Conservation (phyloP, 495 filamentous ascomycete species). For the Hyaloscypha variabilis region DNA sequence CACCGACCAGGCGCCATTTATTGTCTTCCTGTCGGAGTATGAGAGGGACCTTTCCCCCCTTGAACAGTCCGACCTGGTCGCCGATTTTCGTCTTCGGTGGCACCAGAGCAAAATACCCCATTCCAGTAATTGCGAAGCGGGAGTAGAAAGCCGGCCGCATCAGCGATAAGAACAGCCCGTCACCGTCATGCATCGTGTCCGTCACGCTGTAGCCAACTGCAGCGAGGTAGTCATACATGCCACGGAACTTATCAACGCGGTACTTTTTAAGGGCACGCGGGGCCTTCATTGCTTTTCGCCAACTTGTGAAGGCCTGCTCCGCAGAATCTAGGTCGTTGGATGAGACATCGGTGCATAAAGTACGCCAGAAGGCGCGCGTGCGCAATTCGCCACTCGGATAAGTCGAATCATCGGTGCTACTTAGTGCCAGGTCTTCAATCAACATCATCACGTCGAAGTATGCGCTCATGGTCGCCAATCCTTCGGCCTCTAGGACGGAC, state of each 20-base stretch:
- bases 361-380: conserved; percentile 7
- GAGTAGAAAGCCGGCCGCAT: conserved; percentile 4
- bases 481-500: conserved; percentile 1
- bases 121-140: conserved; percentile 29
- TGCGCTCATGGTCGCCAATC: background rate
- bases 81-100: conserved; percentile 20
- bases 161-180: conserved; percentile 1
- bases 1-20: conserved; percentile 29
- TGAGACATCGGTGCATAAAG: background rate
- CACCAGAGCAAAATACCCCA: conserved; percentile 31
- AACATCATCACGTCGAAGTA: conserved; percentile 4
- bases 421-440: background rate
- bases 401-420: background rate
- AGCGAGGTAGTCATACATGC: conserved; percentile 6
- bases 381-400: conserved; percentile 2
- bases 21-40: background rate
- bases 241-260: conserved; percentile 5
- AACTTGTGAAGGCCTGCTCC: conserved; percentile 1
- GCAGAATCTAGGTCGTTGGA: background rate
- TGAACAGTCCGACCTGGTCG: conserved; percentile 25
- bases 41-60: background rate
- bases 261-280: conserved; percentile 3
- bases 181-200: background rate
- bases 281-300: background rate
- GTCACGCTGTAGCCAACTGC: conserved; percentile 1